Evolutionary conservation across 2,329 filamentous ascomycete species (phyloP).

Genomic region (Zymoseptoria brevis): DNA sequence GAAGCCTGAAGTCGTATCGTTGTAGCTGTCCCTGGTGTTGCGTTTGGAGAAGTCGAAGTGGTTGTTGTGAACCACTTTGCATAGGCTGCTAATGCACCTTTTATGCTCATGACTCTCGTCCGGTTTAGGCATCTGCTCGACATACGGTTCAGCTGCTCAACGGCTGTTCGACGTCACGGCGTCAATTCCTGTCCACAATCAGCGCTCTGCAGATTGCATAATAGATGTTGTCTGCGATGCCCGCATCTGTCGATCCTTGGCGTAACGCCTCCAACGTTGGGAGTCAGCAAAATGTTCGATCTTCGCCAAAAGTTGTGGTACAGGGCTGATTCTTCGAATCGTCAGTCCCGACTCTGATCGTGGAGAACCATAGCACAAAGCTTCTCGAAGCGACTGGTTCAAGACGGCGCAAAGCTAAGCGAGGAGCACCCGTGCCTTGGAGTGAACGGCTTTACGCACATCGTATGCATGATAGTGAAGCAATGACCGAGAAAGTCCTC

Average conservation of each 20-base stretch:
- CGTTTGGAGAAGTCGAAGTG: not conserved
- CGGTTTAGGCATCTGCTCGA: not conserved
- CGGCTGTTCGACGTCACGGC: not conserved
- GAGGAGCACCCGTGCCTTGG: not conserved
- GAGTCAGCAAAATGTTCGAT: not conserved
- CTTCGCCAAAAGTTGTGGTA: not conserved
- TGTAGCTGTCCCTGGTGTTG: not conserved
- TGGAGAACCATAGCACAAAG: not conserved
- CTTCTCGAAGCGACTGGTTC: not conserved
- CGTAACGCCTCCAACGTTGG: not conserved
- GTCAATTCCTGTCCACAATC: not conserved
- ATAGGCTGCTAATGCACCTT: not conserved
- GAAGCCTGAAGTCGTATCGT: not conserved
- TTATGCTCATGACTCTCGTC: not conserved
- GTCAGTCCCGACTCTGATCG: not conserved
- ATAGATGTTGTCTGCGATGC: not conserved
- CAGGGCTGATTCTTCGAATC: not conserved
- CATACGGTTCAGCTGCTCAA: not conserved
- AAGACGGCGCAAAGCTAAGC: not conserved
- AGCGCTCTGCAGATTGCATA: not conserved
- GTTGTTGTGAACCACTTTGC: not conserved
- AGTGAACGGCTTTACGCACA: not conserved
- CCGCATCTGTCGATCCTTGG: not conserved
- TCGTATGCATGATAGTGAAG: not conserved
- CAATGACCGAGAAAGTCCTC: not conserved